Conservation (phyloP, 345 rosid species). For the Populus pruinosa region DNA sequence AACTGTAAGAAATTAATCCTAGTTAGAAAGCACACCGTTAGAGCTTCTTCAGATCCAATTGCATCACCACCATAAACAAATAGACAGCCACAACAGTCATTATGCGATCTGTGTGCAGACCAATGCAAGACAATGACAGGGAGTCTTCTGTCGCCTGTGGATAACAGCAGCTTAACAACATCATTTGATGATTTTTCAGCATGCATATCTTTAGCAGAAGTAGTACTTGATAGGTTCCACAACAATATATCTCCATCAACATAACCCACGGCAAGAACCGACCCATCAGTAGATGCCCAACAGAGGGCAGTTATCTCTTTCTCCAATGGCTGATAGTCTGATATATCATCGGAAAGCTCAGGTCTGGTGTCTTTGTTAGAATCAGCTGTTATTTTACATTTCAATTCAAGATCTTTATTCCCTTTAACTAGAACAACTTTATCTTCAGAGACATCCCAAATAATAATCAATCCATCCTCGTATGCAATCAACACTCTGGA, state of each 20-base stretch:
- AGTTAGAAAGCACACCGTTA: slow-evolving; percentile 22
- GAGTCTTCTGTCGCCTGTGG: slow-evolving; percentile 23
- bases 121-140: slow-evolving; percentile 33
- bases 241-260: slow-evolving; percentile 32
- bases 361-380: slow-evolving; percentile 5
- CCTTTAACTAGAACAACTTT: slow-evolving; percentile 21
- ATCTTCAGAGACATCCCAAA: slow-evolving; percentile 29
- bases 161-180: slow-evolving; percentile 30
- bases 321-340: slow-evolving; percentile 12
- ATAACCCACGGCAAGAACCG: slow-evolving; percentile 33
- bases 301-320: slow-evolving; percentile 34
- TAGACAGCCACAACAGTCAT: slow-evolving; percentile 22
- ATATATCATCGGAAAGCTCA: slow-evolving; percentile 15
- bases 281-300: slow-evolving; percentile 28
- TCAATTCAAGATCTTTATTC: slow-evolving; percentile 25
- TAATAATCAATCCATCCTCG: slow-evolving; percentile 25
- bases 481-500: slow-evolving; percentile 27
- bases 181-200: slow-evolving; percentile 12
- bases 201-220: slow-evolving; percentile 5
- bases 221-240: slow-evolving; percentile 22
- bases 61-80: slow-evolving; percentile 36
- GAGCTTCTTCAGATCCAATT: slow-evolving; percentile 35
- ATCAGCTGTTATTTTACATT: slow-evolving; percentile 13
- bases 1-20: background rate
- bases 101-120: slow-evolving; percentile 18